phyloP scores from a whole-genome alignment of 441 rosid species.

The Bocquillonia castaneifolia region DNA sequence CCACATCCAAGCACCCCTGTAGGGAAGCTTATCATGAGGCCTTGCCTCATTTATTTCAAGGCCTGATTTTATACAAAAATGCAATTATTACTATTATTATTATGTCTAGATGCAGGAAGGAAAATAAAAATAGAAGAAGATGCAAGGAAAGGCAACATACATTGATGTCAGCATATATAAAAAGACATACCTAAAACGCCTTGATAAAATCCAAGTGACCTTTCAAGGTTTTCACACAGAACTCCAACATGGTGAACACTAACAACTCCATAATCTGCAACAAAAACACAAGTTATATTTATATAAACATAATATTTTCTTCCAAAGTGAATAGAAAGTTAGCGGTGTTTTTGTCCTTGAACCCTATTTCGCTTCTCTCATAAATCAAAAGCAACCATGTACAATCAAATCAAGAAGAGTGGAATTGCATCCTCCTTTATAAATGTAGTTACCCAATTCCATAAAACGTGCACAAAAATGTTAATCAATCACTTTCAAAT shows the following conservation, averaged over 20 bases:
- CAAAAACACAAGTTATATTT: constrained; percentile 8
- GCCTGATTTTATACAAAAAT: constrained; percentile 46
- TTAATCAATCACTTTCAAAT: neutral
- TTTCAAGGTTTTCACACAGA: constrained; percentile 73
- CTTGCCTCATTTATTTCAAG: constrained; percentile 91
- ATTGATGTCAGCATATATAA: neutral
- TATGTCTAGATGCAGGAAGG: neutral
- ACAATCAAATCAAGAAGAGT: neutral
- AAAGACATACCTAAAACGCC: constrained; percentile 51
- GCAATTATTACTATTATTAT: no score
- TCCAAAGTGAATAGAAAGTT: neutral
- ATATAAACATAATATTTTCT: neutral
- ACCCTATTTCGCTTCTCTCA: neutral
- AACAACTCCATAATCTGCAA: constrained; percentile 76
- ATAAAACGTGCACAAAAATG: neutral
- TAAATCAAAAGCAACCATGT: neutral
- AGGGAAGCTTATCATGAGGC: constrained; percentile 89
- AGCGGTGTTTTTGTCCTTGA: neutral
- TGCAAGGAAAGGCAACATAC: no score
- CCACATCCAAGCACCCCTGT: constrained; percentile 99
- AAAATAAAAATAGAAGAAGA: neutral
- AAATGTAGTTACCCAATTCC: neutral
- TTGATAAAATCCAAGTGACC: constrained; percentile 82
- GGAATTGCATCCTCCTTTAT: neutral
- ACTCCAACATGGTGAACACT: constrained; percentile 84